Evolutionary conservation across 371 early-diverging fungal genomes (phyloP).

Genomic region (Circinella minor): DNA sequence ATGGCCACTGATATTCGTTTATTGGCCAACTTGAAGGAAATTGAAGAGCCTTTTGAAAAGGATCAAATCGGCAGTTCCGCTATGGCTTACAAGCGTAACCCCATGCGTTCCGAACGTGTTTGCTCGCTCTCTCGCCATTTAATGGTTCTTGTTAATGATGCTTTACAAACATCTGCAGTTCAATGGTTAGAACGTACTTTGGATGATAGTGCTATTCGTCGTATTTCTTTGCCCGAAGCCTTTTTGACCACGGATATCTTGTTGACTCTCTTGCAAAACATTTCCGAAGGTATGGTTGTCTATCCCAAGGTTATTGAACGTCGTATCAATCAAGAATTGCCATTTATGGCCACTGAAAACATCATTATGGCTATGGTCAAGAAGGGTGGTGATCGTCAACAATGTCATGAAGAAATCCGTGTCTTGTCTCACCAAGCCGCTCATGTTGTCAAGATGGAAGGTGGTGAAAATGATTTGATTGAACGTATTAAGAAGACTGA

Average conservation of each 20-base stretch:
- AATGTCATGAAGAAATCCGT: constrained; percentile 96
- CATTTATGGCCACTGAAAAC: constrained; percentile 99
- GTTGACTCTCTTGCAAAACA: constrained; percentile 91
- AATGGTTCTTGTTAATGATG: constrained; percentile 89
- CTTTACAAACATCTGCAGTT: constrained; percentile 87
- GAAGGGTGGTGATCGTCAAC: constrained; percentile 96
- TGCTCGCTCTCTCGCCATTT: constrained; percentile 96
- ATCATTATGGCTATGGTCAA: constrained; percentile 99
- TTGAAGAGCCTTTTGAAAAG: constrained; percentile 98
- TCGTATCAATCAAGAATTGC: constrained; percentile 93
- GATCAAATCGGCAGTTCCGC: constrained; percentile 98
- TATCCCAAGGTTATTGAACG: constrained; percentile 94
- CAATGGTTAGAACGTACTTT: constrained; percentile 98
- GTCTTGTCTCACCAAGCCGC: constrained; percentile 95
- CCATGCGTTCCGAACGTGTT: constrained; percentile 97
- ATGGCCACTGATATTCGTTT: constrained; percentile 97
- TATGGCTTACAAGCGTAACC: constrained; percentile 99
- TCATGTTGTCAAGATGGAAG: constrained; percentile 88
- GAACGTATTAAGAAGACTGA: constrained; percentile 81
- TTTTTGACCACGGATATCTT: constrained; percentile 97
- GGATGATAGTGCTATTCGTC: constrained; percentile 96
- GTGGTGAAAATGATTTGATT: constrained; percentile 94
- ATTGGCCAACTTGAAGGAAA: constrained; percentile 95
- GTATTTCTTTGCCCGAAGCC: constrained; percentile 95
- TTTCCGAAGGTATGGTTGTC: constrained; percentile 95